Conservation (phyloP, 176 grass and related monocot genomes). For the Eleusine indica region DNA sequence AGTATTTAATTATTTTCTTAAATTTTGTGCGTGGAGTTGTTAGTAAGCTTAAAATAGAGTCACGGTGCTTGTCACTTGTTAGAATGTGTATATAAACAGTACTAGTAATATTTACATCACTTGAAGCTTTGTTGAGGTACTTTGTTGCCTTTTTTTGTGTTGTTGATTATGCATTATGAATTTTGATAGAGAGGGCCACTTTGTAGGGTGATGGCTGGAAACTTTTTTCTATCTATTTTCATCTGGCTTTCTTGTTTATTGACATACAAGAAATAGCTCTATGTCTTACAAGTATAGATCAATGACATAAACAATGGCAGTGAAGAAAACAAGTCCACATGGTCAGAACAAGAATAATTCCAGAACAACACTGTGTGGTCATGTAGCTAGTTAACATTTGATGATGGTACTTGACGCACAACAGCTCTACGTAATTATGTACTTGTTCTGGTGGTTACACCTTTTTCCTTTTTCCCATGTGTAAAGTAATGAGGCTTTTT, state of each 20-base stretch:
- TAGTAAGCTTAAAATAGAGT: neutral
- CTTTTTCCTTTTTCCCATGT: too few species aligned
- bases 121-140: neutral
- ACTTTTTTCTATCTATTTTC: neutral
- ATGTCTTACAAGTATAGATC: too few species aligned
- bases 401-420: too few species aligned
- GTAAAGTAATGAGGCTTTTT: slow-evolving; percentile 29
- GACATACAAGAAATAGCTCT: neutral
- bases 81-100: neutral
- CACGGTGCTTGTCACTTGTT: neutral
- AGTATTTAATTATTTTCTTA: neutral
- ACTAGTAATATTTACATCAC: neutral
- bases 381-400: too few species aligned
- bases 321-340: too few species aligned
- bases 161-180: neutral
- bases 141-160: neutral
- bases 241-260: neutral
- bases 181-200: neutral
- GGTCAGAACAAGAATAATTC: too few species aligned
- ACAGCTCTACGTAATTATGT: too few species aligned
- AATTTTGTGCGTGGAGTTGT: neutral
- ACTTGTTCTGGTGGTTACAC: neutral
- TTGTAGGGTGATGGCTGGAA: neutral
- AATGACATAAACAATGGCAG: too few species aligned
- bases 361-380: too few species aligned